Evolutionary conservation across 2,329 filamentous ascomycete genomes (phyloP).

Genomic region (Aspergillus fructus): DNA sequence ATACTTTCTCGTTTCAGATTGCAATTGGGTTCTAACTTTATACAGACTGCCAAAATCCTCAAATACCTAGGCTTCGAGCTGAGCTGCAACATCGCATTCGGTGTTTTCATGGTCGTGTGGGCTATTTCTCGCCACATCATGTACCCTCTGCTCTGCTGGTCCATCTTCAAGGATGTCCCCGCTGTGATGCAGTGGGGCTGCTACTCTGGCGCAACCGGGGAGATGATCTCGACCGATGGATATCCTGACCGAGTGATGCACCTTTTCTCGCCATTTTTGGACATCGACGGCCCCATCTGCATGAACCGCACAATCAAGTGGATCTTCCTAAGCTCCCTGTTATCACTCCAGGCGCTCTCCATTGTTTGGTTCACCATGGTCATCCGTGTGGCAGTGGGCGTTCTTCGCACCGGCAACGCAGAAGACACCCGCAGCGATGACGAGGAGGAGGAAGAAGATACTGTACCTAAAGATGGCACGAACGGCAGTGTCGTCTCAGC

Average conservation of each 20-base stretch:
- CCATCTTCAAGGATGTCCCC: conserved; percentile 68
- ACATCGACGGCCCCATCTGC: conserved; percentile 73
- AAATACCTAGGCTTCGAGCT: conserved; percentile 80
- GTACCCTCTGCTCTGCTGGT: conserved; percentile 79
- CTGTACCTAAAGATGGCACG: conserved; percentile 23
- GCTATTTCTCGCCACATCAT: conserved; percentile 77
- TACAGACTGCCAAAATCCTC: conserved; percentile 81
- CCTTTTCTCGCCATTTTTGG: conserved; percentile 70
- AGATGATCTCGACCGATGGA: conserved; percentile 34
- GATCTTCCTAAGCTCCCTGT: conserved; percentile 73
- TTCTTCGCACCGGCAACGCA: conserved; percentile 70
- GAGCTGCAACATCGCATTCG: conserved; percentile 80
- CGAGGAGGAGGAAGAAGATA: conserved; percentile 60
- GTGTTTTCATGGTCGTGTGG: conserved; percentile 83
- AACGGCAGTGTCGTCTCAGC: conserved; percentile 22
- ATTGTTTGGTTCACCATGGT: conserved; percentile 91
- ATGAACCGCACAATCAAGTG: conserved; percentile 73
- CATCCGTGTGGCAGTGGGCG: conserved; percentile 74
- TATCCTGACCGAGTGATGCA: conserved; percentile 54
- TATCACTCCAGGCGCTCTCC: conserved; percentile 76
- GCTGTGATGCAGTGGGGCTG: conserved; percentile 66
- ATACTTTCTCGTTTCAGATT: neutral
- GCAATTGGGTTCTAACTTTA: neutral
- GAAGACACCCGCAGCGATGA: conserved; percentile 88
- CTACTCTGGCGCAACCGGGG: conserved; percentile 56